phyloP scores from a whole-genome alignment of 2,329 filamentous ascomycete species.

The Paraphoma sp. region DNA sequence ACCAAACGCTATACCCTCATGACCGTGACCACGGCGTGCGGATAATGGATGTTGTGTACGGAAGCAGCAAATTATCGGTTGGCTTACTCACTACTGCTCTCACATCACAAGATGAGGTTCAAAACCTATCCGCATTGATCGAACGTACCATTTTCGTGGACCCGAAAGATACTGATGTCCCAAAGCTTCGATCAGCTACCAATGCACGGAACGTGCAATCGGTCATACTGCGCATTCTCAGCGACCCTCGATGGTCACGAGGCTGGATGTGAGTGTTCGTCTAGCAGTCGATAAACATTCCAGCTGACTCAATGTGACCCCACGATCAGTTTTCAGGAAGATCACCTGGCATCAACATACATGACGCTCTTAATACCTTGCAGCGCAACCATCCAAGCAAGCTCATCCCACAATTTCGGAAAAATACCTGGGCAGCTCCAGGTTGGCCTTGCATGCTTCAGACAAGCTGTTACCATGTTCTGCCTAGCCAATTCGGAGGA shows the following conservation, averaged over 20 bases:
- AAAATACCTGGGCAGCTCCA: constrained; percentile 16
- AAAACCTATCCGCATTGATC: constrained; percentile 13
- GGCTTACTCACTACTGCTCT: constrained; percentile 19
- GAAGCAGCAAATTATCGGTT: constrained; percentile 9
- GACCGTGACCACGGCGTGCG: constrained; percentile 20
- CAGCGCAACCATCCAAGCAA: not conserved
- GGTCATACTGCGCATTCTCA: constrained; percentile 18
- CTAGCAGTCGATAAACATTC: not conserved
- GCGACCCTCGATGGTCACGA: constrained; percentile 24
- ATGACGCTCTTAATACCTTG: constrained; percentile 26
- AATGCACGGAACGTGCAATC: constrained; percentile 7
- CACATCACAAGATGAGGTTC: constrained; percentile 10
- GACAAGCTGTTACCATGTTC: constrained; percentile 22
- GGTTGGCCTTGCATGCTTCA: constrained; percentile 15
- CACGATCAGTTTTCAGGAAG: constrained; percentile 20
- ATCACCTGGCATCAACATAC: constrained; percentile 17
- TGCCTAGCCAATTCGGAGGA: constrained; percentile 13
- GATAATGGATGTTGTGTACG: constrained; percentile 29
- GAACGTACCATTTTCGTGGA: constrained; percentile 1
- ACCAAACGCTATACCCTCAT: not conserved
- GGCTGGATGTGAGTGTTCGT: constrained; percentile 21
- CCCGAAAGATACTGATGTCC: not conserved
- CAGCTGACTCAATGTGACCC: not conserved
- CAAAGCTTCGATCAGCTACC: not conserved
- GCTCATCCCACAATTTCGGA: constrained; percentile 4